Evolutionary conservation across 495 filamentous ascomycete species (phyloP).

Genomic region (Penicillium coprophilum): DNA sequence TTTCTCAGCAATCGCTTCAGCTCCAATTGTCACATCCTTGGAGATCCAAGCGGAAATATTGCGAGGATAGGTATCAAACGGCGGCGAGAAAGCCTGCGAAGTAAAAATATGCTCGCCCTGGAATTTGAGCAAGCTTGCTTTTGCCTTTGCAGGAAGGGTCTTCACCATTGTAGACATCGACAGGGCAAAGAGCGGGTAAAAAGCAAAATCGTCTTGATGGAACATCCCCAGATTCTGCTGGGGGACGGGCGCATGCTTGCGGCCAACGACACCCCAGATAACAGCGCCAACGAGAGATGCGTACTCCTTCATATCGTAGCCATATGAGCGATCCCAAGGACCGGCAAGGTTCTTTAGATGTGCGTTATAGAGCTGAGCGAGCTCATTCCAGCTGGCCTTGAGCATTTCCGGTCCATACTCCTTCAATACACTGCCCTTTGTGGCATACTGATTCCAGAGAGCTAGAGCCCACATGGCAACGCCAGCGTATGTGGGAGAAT

Average conservation of each 20-base stretch:
- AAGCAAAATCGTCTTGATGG: slow-evolving; percentile 41
- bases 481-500: slow-evolving; percentile 44
- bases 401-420: slow-evolving; percentile 32
- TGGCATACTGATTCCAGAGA: slow-evolving; percentile 40
- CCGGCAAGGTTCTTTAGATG: slow-evolving; percentile 42
- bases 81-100: slow-evolving; percentile 37
- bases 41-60: slow-evolving; percentile 43
- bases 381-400: slow-evolving; percentile 32
- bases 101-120: slow-evolving; percentile 36
- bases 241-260: slow-evolving; percentile 27
- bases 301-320: slow-evolving; percentile 46
- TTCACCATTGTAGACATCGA: slow-evolving; percentile 29
- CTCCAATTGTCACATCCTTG: slow-evolving; percentile 39
- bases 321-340: slow-evolving; percentile 46
- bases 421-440: slow-evolving; percentile 30
- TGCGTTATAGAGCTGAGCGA: slow-evolving; percentile 36
- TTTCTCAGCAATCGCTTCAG: slow-evolving; percentile 37
- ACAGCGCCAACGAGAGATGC: slow-evolving; percentile 35
- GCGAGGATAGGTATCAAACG: slow-evolving; percentile 39
- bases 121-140: slow-evolving; percentile 29
- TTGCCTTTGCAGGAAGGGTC: slow-evolving; percentile 17
- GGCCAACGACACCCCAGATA: slow-evolving; percentile 39
- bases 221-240: slow-evolving; percentile 32
- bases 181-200: slow-evolving; percentile 38
- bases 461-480: slow-evolving; percentile 43